These are phyloP conservation scores for Crithidia acanthocephali DNA, from an alignment of 208 protist genomes.

Conservation along the genomic window DNA sequence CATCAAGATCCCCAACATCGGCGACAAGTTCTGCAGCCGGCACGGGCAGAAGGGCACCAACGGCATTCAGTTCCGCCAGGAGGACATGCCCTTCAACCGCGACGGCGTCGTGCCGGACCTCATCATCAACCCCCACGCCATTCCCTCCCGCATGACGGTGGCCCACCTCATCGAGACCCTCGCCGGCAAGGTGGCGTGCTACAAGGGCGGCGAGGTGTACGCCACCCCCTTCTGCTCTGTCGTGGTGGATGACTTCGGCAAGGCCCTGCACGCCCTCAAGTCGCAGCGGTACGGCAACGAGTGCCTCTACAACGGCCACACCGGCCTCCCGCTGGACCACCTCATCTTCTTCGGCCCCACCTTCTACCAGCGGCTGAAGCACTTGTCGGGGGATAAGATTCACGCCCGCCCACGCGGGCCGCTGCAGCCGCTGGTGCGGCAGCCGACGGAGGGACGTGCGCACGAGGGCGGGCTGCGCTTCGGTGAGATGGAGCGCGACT, in stretches of 20 bases:
- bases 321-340: slow-evolving; percentile 96
- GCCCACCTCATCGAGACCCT: slow-evolving; percentile 98
- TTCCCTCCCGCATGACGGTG: slow-evolving; percentile 99
- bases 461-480: slow-evolving; percentile 98
- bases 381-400: slow-evolving; percentile 99
- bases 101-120: slow-evolving; percentile 98
- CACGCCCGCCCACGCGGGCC: slow-evolving; percentile 96
- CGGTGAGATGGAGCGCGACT: slow-evolving; percentile 99
- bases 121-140: slow-evolving; percentile 99
- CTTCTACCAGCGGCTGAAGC: slow-evolving; percentile 99
- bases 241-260: slow-evolving; percentile 95
- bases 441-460: slow-evolving; percentile 99
- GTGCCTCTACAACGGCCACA: slow-evolving; percentile 95
- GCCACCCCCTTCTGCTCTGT: slow-evolving; percentile 97
- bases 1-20: slow-evolving; percentile 97
- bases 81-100: slow-evolving; percentile 99
- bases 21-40: slow-evolving; percentile 99
- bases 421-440: slow-evolving; percentile 96
- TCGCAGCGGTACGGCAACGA: slow-evolving; percentile 99
- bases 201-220: slow-evolving; percentile 95
- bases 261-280: slow-evolving; percentile 81
- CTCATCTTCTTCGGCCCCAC: slow-evolving; percentile 99
- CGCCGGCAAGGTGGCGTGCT: slow-evolving; percentile 89
- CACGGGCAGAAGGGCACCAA: slow-evolving; percentile 99
- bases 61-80: slow-evolving; percentile 98